Base-by-base conservation (phyloP, 2,329 filamentous ascomycete genomes). In the Raffaelea ambrosiae region DNA sequence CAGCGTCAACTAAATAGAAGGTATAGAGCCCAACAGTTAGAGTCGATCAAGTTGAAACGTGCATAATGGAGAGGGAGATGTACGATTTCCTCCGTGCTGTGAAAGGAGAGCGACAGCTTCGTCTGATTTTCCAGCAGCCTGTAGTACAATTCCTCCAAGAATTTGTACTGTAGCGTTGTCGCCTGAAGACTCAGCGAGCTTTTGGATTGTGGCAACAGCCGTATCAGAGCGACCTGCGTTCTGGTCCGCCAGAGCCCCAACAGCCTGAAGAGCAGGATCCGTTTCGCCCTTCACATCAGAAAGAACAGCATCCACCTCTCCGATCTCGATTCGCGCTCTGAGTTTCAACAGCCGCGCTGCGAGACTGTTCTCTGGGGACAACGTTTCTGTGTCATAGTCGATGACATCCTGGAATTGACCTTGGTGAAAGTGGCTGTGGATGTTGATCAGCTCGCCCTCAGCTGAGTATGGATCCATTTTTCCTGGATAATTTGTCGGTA, bases 331-430 rank as follows among this genome's bases (percentile, higher is more conserved):
- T 62, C 84, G 84, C 40, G 91, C 83, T 63, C 93, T 87, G 54
- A 91, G 80, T 63, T 84, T 76, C 48, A 97, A 79, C 40, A 95
- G 71, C 50, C 83, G 83, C 38, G 87, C 86, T 39, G 88, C 80
- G 14, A 89, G 74, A 42, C 75, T 74, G 69, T 96, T 96, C 59
- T 85, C 81, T 54, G 82, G 57, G 40, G 87, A 93, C 61, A 97
- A 84, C 51, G 82, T 74, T 5, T 84, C 81, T 40, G 82, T 84
- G 66, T 94, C 85, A 69, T 89, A 95, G 70, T 93, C 84, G 66
- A 94, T 67, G 54, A 94, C 90, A 61, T 84, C 76, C 61, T 87
- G 78, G 75, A 88, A 95, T 73, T 95, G 90, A 62, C 87, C 89
- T 66, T 84, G 79, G 65, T 84, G 76, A 69, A 84, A 85, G 67